Conservation (phyloP, 164 flowering plant genomes). For the Vitis vinifera region ASM3070453v1 NC_081808.1:2647001-2647500, state of each 20-base stretch:
- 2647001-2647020: not conserved
- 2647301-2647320: not conserved
- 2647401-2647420: too few relatives aligned
- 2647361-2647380: not conserved
- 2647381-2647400: not conserved
- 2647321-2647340: not conserved
- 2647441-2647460: not conserved
- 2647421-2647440: too few relatives aligned
- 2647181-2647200: conserved; percentile 70
- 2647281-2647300: not conserved
- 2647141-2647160: conserved; percentile 73
- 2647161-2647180: conserved; percentile 87
- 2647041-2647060: not conserved
- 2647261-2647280: not conserved
- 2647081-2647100: not conserved
- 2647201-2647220: conserved; percentile 35
- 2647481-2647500: not conserved
- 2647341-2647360: not conserved
- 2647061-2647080: not conserved
- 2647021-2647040: not conserved
- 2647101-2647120: not conserved
- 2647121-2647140: conserved; percentile 53
- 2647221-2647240: not conserved
- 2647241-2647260: not conserved
- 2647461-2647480: not conserved